These are phyloP conservation scores for Ophioceras dolichostomum DNA, from an alignment of 2,329 filamentous ascomycete species.

Conservation along the genomic window DNA sequence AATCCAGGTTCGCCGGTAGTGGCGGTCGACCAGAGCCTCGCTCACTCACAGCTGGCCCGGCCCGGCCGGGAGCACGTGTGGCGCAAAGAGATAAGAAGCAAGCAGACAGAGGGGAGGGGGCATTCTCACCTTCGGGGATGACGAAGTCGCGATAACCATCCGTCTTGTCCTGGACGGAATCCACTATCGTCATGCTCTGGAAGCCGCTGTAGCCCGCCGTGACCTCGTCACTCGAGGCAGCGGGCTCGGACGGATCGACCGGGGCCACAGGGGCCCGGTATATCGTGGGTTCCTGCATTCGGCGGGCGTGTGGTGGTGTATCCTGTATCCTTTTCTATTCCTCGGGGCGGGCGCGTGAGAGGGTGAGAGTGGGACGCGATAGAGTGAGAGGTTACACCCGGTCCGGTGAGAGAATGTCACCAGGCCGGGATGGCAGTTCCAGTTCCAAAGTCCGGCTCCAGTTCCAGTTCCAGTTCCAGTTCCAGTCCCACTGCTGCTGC, in stretches of 20 bases:
- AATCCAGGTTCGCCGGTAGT: too few species aligned
- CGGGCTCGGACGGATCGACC: neutral
- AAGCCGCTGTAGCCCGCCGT: conserved; percentile 8
- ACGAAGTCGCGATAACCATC: conserved; percentile 3
- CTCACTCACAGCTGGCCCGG: too few species aligned
- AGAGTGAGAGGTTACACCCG: too few species aligned
- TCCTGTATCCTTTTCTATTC: too few species aligned
- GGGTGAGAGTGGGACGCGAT: too few species aligned
- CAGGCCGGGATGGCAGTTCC: too few species aligned
- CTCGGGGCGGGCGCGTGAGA: too few species aligned
- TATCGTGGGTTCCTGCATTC: conserved; percentile 5
- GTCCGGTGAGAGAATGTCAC: neutral
- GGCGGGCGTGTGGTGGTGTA: neutral
- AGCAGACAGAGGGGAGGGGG: neutral
- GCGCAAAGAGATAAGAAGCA: conserved; percentile 5
- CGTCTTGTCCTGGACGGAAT: conserved; percentile 3
- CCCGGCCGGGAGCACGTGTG: too few species aligned
- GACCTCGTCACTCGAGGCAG: neutral
- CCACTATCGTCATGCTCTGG: conserved; percentile 7
- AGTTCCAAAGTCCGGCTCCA: too few species aligned
- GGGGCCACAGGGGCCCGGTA: conserved; percentile 3
- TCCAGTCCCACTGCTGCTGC: too few species aligned
- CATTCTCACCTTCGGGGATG: conserved; percentile 1
- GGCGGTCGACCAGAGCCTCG: too few species aligned
- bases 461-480: too few species aligned